phyloP scores from a whole-genome alignment of 2,329 filamentous ascomycete species.

The Alternaria brassicicola region DNA sequence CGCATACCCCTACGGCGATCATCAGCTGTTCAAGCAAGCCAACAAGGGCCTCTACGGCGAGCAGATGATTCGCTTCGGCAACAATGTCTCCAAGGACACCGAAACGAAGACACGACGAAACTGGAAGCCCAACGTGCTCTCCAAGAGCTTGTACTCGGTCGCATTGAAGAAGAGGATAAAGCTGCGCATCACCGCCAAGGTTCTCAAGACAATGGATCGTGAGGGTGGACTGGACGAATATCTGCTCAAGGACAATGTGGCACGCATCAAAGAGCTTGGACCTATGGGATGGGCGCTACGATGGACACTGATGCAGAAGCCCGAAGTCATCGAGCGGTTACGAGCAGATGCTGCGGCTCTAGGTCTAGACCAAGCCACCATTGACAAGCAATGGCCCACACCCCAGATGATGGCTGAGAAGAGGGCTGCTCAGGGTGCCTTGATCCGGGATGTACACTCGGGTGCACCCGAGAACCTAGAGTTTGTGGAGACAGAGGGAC shows the following conservation, averaged over 20 bases:
- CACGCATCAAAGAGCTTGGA: constrained; percentile 82
- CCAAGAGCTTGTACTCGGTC: constrained; percentile 70
- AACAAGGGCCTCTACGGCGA: constrained; percentile 75
- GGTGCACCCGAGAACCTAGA: constrained; percentile 4
- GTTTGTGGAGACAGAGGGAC: constrained; percentile 13
- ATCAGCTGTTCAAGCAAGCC: constrained; percentile 77
- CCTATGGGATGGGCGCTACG: constrained; percentile 88
- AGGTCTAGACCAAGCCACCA: constrained; percentile 62
- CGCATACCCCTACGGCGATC: constrained; percentile 73
- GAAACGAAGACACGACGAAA: constrained; percentile 72
- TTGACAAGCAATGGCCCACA: constrained; percentile 42
- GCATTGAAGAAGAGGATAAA: constrained; percentile 68
- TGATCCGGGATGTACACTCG: constrained; percentile 1
- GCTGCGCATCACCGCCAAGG: constrained; percentile 71
- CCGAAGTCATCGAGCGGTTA: constrained; percentile 69
- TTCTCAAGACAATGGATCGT: constrained; percentile 73
- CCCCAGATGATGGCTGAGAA: constrained; percentile 22
- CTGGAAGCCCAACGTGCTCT: constrained; percentile 76
- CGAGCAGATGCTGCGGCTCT: constrained; percentile 67
- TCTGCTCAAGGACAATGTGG: constrained; percentile 78
- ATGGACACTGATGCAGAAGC: constrained; percentile 87
- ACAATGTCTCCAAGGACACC: constrained; percentile 72
- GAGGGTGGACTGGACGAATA: constrained; percentile 91
- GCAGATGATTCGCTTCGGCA: constrained; percentile 76
- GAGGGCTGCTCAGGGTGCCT: constrained; percentile 18